Percentiles rank a stretch among this genome's conserved stretches.
phyloP scores from a whole-genome alignment of 2,329 filamentous ascomycete genomes.

The Aspergillus sp. region DNA sequence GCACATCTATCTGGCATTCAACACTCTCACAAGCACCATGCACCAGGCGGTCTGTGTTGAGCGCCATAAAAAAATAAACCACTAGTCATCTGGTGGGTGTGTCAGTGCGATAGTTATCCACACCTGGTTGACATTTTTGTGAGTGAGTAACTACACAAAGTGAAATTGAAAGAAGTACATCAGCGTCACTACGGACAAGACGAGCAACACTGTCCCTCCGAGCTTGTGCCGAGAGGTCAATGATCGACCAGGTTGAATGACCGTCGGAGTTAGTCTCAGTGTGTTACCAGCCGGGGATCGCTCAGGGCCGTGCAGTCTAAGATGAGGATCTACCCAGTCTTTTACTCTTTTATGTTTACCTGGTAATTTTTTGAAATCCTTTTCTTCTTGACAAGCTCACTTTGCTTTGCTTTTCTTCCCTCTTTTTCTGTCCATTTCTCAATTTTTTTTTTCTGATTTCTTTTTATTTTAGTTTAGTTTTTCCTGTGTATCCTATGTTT shows the following conservation, averaged over 20 bases:
- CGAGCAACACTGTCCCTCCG: background rate
- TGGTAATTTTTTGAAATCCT: no score
- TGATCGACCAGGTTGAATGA: constrained; percentile 4
- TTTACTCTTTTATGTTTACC: no score
- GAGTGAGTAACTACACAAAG: background rate
- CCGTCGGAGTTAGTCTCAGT: background rate
- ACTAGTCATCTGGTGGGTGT: background rate
- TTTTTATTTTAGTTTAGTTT: background rate
- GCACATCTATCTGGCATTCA: constrained; percentile 10
- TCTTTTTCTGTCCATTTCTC: no score
- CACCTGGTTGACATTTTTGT: background rate
- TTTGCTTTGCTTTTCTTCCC: no score
- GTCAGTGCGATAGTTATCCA: background rate
- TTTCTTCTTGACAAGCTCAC: no score
- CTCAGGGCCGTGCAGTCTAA: background rate
- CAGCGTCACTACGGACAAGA: background rate
- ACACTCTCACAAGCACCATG: constrained; percentile 18
- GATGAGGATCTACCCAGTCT: background rate
- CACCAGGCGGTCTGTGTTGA: constrained; percentile 21
- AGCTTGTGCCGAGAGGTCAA: background rate
- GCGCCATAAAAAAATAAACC: background rate
- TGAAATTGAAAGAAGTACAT: no score
- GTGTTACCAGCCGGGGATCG: background rate
- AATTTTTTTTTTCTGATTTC: background rate
- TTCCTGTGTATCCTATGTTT: background rate